phyloP scores from a whole-genome alignment of 805 yeast genomes.

The Saccharomycopsis schoenii region DNA sequence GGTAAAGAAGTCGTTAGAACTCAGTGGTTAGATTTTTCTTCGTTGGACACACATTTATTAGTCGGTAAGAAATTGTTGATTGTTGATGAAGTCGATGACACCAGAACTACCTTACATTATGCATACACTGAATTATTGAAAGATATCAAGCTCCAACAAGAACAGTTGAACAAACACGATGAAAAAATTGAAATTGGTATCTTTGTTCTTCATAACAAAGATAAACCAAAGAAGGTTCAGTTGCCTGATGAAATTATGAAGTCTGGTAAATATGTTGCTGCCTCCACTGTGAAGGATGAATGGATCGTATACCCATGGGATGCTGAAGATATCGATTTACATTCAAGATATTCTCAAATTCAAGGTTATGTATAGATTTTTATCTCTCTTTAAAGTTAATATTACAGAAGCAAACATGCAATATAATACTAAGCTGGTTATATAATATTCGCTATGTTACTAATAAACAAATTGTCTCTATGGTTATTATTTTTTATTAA shows the following conservation, averaged over 20 bases:
- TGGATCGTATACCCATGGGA: constrained; percentile 95
- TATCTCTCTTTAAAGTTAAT: too few relatives aligned
- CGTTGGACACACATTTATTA: constrained; percentile 56
- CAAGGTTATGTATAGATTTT: constrained; percentile 37
- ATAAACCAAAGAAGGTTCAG: constrained; percentile 70
- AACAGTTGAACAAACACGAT: constrained; percentile 44
- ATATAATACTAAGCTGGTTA: too few relatives aligned
- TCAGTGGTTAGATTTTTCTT: constrained; percentile 83
- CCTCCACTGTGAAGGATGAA: constrained; percentile 60
- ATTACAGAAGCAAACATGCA: too few relatives aligned
- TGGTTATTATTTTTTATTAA: neutral
- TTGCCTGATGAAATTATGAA: constrained; percentile 54
- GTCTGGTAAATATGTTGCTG: constrained; percentile 60
- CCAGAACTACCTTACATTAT: constrained; percentile 81
- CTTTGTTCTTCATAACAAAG: constrained; percentile 78
- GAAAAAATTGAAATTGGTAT: constrained; percentile 61
- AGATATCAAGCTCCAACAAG: constrained; percentile 38
- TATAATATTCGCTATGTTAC: too few relatives aligned
- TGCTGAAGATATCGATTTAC: constrained; percentile 69
- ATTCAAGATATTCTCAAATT: constrained; percentile 50
- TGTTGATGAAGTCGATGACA: constrained; percentile 88
- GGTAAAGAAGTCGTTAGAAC: constrained; percentile 81
- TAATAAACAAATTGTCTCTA: neutral
- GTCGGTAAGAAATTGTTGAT: constrained; percentile 75
- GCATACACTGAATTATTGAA: constrained; percentile 69